These are phyloP conservation scores for Falciphora oryzae DNA, from an alignment of 2,329 filamentous ascomycete genomes.

Conservation along the genomic window DNA sequence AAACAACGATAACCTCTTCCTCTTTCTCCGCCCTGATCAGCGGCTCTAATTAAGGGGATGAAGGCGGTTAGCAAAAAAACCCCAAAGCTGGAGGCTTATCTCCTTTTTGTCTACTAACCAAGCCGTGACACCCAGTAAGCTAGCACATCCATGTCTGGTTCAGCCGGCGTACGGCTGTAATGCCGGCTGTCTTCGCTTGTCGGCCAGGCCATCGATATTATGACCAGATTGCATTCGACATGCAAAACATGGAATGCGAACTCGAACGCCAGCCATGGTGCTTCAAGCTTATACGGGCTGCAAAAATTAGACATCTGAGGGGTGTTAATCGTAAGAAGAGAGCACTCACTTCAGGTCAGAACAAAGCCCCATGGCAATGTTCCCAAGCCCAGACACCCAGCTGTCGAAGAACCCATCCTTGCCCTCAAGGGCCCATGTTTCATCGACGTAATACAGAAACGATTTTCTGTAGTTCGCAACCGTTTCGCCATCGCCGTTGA, in stretches of 20 bases:
- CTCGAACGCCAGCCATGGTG: slow-evolving; percentile 42
- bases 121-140: slow-evolving; percentile 72
- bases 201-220: slow-evolving; percentile 75
- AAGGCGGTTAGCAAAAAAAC: too few relatives aligned
- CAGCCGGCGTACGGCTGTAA: slow-evolving; percentile 41
- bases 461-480: slow-evolving; percentile 56
- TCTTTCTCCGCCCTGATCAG: slow-evolving; percentile 44
- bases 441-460: slow-evolving; percentile 53
- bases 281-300: slow-evolving; percentile 45
- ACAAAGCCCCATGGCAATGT: slow-evolving; percentile 55
- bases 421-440: slow-evolving; percentile 56
- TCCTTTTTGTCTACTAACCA: too few relatives aligned
- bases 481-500: slow-evolving; percentile 52
- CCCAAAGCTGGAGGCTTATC: too few relatives aligned
- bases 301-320: background rate
- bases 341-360: slow-evolving; percentile 54
- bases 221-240: slow-evolving; percentile 52
- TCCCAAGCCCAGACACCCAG: slow-evolving; percentile 41
- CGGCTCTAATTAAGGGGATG: too few relatives aligned
- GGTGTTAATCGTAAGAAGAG: background rate
- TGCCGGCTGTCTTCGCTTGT: slow-evolving; percentile 46
- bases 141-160: slow-evolving; percentile 66
- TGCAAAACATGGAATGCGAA: slow-evolving; percentile 53
- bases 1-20: slow-evolving; percentile 62
- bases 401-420: slow-evolving; percentile 42